phyloP scores from a whole-genome alignment of 164 flowering plant species.

The Houttuynia cordata region DNA sequence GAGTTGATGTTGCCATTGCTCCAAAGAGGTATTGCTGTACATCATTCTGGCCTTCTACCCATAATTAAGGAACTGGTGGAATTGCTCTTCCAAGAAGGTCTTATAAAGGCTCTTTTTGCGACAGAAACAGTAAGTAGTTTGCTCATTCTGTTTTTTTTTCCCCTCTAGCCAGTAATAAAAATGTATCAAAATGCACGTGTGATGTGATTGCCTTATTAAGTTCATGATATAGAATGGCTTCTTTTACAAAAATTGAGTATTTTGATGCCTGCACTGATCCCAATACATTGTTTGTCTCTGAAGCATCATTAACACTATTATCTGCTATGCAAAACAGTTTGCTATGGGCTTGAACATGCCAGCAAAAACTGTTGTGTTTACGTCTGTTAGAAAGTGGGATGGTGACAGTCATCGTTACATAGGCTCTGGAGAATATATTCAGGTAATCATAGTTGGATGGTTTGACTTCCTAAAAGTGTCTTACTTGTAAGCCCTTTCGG shows the following conservation, averaged over 20 bases:
- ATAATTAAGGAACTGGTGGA: conserved; percentile 94
- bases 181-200: too few relatives aligned
- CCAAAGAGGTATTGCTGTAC: conserved; percentile 96
- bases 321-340: conserved; percentile 34
- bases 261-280: neutral
- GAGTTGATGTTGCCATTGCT: conserved; percentile 91
- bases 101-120: conserved; percentile 96
- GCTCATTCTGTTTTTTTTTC: neutral
- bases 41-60: conserved; percentile 99
- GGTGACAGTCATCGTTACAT: conserved; percentile 94
- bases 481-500: too few relatives aligned
- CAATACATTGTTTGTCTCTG: neutral
- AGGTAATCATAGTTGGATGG: conserved; percentile 34
- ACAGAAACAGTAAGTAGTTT: conserved; percentile 72
- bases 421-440: conserved; percentile 98
- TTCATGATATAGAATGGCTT: too few relatives aligned
- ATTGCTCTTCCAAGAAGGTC: conserved; percentile 97
- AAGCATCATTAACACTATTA: neutral
- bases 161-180: neutral
- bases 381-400: conserved; percentile 91
- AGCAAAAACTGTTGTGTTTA: conserved; percentile 96
- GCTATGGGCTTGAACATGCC: conserved; percentile 99
- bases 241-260: neutral
- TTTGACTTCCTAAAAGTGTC: too few relatives aligned
- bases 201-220: too few relatives aligned